phyloP scores from a whole-genome alignment of 2,329 filamentous ascomycete species.

The Davidsoniella eucalypti region DNA sequence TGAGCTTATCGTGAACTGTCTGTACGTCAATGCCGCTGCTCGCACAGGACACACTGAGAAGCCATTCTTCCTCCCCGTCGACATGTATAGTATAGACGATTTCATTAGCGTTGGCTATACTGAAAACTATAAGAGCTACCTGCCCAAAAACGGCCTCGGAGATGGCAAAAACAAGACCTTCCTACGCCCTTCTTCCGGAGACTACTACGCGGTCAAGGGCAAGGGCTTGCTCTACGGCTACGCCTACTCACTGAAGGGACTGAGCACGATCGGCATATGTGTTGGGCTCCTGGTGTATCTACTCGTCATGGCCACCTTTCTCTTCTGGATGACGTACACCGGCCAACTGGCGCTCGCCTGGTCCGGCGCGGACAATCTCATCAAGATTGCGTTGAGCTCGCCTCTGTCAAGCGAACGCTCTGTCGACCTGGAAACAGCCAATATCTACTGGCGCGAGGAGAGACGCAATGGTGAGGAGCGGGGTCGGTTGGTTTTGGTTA shows the following conservation, averaged over 20 bases:
- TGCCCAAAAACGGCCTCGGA: neutral
- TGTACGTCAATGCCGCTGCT: neutral
- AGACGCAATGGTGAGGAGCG: too few relatives aligned
- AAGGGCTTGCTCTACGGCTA: conserved; percentile 5
- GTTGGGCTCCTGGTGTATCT: neutral
- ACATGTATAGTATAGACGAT: too few relatives aligned
- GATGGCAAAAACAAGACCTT: neutral
- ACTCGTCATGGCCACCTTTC: neutral
- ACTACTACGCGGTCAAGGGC: neutral
- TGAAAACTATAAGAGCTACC: neutral
- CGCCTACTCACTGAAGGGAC: conserved; percentile 2
- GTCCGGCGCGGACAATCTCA: neutral
- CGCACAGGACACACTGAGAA: too few relatives aligned
- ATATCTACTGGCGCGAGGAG: too few relatives aligned
- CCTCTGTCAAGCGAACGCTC: neutral
- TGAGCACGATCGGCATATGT: neutral
- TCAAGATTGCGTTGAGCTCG: conserved; percentile 2
- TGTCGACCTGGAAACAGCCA: too few relatives aligned
- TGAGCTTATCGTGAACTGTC: too few relatives aligned
- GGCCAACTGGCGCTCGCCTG: conserved; percentile 3
- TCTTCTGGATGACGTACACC: neutral
- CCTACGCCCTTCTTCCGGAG: neutral
- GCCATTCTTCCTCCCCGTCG: too few relatives aligned
- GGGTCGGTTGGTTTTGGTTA: too few relatives aligned
- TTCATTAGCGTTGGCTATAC: too few relatives aligned